Conservation (phyloP, 345 rosid genomes). For the Bruguiera sexangula region DNA sequence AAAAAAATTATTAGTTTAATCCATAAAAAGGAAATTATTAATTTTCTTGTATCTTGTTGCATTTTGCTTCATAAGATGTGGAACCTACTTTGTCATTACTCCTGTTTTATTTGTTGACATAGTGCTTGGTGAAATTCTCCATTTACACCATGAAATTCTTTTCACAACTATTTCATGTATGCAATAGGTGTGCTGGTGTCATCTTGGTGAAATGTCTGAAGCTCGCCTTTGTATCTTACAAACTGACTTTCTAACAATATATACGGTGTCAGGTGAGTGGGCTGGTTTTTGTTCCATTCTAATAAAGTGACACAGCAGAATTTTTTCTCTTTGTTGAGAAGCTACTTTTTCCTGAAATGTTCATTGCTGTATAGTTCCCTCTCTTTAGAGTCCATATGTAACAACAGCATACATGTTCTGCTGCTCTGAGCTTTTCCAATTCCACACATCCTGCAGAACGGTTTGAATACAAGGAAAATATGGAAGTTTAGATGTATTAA, state of each 20-base stretch:
- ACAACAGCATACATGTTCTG: too few relatives aligned
- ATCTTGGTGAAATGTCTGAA: conserved; percentile 52
- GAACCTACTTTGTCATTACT: background rate
- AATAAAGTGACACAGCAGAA: background rate
- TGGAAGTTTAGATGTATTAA: too few relatives aligned
- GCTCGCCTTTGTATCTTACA: conserved; percentile 76
- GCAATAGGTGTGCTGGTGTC: conserved; percentile 88
- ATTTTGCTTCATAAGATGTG: background rate
- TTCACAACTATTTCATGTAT: background rate
- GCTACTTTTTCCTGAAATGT: background rate
- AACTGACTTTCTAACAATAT: conserved; percentile 60
- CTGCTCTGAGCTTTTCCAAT: too few relatives aligned
- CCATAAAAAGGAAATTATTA: too few relatives aligned
- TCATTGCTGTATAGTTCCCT: background rate
- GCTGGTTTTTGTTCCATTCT: background rate
- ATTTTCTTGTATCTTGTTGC: too few relatives aligned
- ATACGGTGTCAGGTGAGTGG: conserved; percentile 68
- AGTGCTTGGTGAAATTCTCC: background rate
- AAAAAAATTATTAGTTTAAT: too few relatives aligned
- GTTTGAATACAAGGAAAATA: too few relatives aligned
- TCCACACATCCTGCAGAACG: too few relatives aligned
- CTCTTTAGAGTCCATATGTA: too few relatives aligned
- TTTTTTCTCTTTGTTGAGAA: background rate
- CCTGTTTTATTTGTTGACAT: background rate
- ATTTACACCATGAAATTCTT: background rate